Conservation (phyloP, 1,284 basidiomycete species). For the Ustilago cynodontis region DNA sequence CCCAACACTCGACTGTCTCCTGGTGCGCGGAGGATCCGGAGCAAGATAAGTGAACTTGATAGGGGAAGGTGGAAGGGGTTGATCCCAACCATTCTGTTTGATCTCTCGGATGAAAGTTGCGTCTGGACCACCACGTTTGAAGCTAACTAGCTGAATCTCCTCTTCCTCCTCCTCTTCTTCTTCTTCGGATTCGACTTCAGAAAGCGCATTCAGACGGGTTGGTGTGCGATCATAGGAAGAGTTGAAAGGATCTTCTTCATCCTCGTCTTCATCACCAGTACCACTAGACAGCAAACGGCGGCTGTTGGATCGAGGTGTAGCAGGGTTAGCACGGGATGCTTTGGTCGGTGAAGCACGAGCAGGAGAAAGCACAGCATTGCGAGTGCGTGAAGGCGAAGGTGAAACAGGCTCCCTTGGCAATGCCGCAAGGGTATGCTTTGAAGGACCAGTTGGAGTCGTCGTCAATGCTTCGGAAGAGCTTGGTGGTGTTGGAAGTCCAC, state of each 20-base stretch:
- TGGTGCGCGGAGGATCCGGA: constrained; percentile 18
- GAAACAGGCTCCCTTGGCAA: constrained; percentile 39
- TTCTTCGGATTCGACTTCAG: constrained; percentile 16
- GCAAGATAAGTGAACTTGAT: constrained; percentile 52
- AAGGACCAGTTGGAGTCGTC: constrained; percentile 22
- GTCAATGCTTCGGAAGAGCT: constrained; percentile 41
- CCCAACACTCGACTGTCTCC: constrained; percentile 16
- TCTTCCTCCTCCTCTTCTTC: constrained; percentile 37
- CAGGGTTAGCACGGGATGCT: constrained; percentile 1
- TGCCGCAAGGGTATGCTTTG: constrained; percentile 18
- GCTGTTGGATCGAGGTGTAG: constrained; percentile 15
- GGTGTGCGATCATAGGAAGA: constrained; percentile 11
- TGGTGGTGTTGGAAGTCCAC: constrained; percentile 43
- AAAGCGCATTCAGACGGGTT: constrained; percentile 7
- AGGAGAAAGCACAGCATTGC: constrained; percentile 21
- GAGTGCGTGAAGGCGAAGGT: constrained; percentile 41
- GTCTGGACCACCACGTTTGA: constrained; percentile 45
- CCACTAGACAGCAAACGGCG: constrained; percentile 5
- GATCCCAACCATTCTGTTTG: constrained; percentile 50
- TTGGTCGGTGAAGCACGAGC: constrained; percentile 20
- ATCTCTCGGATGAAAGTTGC: constrained; percentile 51
- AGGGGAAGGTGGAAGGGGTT: constrained; percentile 27
- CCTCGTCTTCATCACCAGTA: constrained; percentile 7
- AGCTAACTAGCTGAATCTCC: constrained; percentile 37
- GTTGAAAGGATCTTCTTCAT: constrained; percentile 22